Conservation (phyloP, 1,284 basidiomycete genomes). For the Athelia sp. region DNA sequence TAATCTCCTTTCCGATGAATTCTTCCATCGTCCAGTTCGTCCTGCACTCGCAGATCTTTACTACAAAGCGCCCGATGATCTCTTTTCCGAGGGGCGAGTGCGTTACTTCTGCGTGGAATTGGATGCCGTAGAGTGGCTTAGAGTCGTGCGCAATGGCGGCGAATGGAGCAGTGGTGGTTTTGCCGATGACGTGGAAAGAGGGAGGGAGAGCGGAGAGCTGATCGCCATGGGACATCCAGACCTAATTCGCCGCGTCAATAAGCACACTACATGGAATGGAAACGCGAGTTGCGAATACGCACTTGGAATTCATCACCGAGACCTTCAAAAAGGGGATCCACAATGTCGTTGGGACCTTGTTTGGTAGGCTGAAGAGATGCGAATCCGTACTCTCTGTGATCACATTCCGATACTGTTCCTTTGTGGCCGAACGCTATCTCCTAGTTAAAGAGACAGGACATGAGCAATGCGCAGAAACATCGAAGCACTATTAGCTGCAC, state of each 20-base stretch:
- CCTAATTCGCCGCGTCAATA: slow-evolving; percentile 44
- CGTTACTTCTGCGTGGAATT: slow-evolving; percentile 99
- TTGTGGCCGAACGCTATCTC: slow-evolving; percentile 92
- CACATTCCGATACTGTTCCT: slow-evolving; percentile 85
- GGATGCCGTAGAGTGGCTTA: slow-evolving; percentile 93
- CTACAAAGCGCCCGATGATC: slow-evolving; percentile 86
- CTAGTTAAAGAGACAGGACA: slow-evolving; percentile 30
- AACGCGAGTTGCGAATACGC: slow-evolving; percentile 10
- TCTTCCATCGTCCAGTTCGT: slow-evolving; percentile 98
- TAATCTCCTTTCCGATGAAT: slow-evolving; percentile 97
- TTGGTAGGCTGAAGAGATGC: slow-evolving; percentile 78
- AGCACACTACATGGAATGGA: neutral
- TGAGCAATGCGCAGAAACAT: slow-evolving; percentile 13
- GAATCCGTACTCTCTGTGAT: slow-evolving; percentile 94
- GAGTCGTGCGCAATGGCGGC: slow-evolving; percentile 91
- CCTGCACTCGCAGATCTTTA: slow-evolving; percentile 81
- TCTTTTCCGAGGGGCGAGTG: slow-evolving; percentile 90
- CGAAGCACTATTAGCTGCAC: neutral
- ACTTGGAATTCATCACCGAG: slow-evolving; percentile 84
- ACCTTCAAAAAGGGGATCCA: slow-evolving; percentile 82
- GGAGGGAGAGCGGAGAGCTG: slow-evolving; percentile 82
- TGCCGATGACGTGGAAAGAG: slow-evolving; percentile 86
- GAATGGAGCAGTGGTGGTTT: slow-evolving; percentile 85
- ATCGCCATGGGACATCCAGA: slow-evolving; percentile 99
- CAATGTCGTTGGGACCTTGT: slow-evolving; percentile 35